Conservation (phyloP, 768 basidiomycete genomes). For the Mycena polygramma region DNA sequence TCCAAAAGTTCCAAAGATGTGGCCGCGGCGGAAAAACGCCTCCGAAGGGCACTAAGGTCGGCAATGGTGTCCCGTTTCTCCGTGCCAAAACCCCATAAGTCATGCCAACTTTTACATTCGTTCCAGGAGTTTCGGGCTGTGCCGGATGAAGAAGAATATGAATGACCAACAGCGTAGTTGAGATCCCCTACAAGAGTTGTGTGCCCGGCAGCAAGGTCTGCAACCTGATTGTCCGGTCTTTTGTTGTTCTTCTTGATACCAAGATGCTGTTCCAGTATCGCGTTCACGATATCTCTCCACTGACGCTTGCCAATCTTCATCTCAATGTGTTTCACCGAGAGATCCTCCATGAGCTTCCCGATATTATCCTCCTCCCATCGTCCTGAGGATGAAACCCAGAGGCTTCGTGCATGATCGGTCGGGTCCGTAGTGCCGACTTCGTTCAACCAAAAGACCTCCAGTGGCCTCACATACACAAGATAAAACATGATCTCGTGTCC, state of each 20-base stretch:
- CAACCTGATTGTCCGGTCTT: neutral
- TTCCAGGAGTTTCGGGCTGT: too few relatives aligned
- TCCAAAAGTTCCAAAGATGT: too few relatives aligned
- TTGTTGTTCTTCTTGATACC: neutral
- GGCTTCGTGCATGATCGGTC: neutral
- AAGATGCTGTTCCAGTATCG: neutral
- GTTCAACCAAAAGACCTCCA: neutral
- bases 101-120: too few relatives aligned
- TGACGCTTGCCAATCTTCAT: neutral
- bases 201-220: neutral
- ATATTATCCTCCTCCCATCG: neutral
- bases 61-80: too few relatives aligned
- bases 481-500: neutral
- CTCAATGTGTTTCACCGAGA: neutral
- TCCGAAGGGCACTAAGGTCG: too few relatives aligned
- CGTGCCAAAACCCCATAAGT: too few relatives aligned
- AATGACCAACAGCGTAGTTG: neutral
- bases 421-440: neutral
- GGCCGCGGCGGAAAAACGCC: too few relatives aligned
- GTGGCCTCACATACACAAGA: neutral
- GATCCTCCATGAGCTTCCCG: neutral
- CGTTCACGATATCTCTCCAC: neutral
- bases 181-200: neutral
- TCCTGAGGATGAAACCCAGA: neutral
- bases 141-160: conserved; percentile 2